Percentiles rank a stretch among this genome's conserved stretches.
phyloP scores from a whole-genome alignment of 1,284 basidiomycete species.

The Sphagnurus paluster region DNA sequence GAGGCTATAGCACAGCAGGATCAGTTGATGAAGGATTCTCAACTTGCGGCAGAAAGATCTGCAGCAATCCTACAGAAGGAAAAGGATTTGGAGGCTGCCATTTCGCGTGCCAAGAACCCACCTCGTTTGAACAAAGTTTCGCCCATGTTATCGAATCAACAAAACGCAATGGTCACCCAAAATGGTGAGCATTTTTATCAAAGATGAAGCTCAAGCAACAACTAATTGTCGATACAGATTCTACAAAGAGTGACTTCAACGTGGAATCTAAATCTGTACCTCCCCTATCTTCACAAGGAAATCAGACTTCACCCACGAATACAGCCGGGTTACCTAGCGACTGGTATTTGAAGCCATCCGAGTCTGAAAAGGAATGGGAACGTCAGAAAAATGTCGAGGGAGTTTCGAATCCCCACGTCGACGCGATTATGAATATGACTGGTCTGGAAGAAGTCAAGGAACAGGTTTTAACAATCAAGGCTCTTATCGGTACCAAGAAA shows the following conservation, averaged over 20 bases:
- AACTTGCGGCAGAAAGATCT: conserved; percentile 27
- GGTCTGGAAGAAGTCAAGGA: conserved; percentile 58
- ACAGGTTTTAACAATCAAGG: conserved; percentile 49
- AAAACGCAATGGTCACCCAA: too few species aligned
- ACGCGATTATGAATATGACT: conserved; percentile 57
- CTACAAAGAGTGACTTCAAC: too few species aligned
- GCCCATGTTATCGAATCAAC: too few species aligned
- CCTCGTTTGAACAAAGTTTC: too few species aligned
- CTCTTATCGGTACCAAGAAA: conserved; percentile 46
- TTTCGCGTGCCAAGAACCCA: too few species aligned
- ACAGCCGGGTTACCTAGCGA: conserved; percentile 10
- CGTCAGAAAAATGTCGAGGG: conserved; percentile 49
- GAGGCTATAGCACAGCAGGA: conserved; percentile 29
- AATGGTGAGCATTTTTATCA: too few species aligned
- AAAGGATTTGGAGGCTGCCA: conserved; percentile 32
- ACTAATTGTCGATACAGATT: too few species aligned
- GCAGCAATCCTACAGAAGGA: conserved; percentile 31
- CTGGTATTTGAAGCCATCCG: too few species aligned
- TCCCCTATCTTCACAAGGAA: too few species aligned
- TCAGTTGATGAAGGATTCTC: conserved; percentile 23
- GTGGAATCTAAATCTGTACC: too few species aligned
- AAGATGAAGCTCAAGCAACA: too few species aligned
- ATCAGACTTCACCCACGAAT: too few species aligned
- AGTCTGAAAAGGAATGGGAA: conserved; percentile 46
- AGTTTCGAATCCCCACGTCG: conserved; percentile 44